Evolutionary conservation across 352 stramenopile genomes (phyloP).

Genomic region (Phytopythium ostracodes): DNA sequence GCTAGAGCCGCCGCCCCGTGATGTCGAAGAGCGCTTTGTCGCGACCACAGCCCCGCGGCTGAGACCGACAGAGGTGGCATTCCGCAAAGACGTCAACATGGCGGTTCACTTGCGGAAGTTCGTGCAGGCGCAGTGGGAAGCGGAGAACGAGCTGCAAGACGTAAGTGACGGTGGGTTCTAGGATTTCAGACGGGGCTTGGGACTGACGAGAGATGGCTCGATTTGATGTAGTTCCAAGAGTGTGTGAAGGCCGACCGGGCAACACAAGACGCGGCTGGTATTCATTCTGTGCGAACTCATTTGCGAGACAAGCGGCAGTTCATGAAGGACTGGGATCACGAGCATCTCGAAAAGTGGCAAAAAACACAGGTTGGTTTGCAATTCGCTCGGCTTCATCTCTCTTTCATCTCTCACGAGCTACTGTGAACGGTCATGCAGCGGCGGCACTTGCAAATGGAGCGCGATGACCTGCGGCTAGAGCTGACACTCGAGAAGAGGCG

Average conservation of each 20-base stretch:
- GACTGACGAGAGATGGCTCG: no score
- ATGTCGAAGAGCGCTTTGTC: conserved; percentile 60
- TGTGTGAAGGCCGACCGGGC: conserved; percentile 20
- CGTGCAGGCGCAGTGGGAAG: conserved; percentile 47
- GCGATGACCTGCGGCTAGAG: conserved; percentile 54
- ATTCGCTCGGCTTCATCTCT: background rate
- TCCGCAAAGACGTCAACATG: conserved; percentile 70
- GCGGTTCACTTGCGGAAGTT: conserved; percentile 61
- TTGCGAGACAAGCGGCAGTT: conserved; percentile 57
- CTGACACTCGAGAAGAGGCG: conserved; percentile 45
- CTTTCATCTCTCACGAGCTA: background rate
- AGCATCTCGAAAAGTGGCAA: conserved; percentile 50
- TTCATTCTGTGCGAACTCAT: conserved; percentile 32
- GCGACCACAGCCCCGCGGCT: conserved; percentile 32
- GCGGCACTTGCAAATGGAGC: conserved; percentile 32
- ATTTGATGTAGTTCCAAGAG: conserved; percentile 25
- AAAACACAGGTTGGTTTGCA: conserved; percentile 37
- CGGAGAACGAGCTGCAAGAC: conserved; percentile 38
- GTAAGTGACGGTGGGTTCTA: conserved; percentile 15
- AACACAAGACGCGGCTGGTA: conserved; percentile 16
- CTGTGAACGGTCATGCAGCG: conserved; percentile 15
- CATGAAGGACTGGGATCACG: conserved; percentile 55
- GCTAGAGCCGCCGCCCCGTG: conserved; percentile 12
- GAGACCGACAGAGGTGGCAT: conserved; percentile 38
- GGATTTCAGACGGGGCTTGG: background rate